Conservation (phyloP, 306 rosid genomes). For the Biancaea sappan region DNA sequence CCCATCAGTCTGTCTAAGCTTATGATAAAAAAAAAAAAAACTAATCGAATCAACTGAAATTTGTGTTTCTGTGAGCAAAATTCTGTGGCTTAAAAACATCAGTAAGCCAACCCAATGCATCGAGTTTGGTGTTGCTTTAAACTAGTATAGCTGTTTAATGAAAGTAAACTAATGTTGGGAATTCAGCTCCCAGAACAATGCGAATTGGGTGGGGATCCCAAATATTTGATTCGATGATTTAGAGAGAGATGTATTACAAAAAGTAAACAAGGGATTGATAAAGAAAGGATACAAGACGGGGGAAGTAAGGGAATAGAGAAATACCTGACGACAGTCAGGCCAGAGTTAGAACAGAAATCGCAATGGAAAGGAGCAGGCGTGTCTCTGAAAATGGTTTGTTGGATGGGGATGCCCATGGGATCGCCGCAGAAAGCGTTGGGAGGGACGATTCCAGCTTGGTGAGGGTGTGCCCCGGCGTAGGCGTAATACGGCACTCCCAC, state of each 20-base stretch:
- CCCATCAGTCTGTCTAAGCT: background rate
- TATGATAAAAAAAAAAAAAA: background rate
- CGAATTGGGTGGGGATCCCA: background rate
- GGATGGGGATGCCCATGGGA: conserved; percentile 77
- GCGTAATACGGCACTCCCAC: conserved; percentile 64
- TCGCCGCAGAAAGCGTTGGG: conserved; percentile 70
- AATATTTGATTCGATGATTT: background rate
- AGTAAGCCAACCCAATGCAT: background rate
- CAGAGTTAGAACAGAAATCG: conserved; percentile 55
- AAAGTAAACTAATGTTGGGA: background rate
- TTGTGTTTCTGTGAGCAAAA: background rate
- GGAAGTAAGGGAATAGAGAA: background rate
- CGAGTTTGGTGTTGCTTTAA: background rate
- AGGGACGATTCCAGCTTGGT: conserved; percentile 64
- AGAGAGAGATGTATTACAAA: background rate
- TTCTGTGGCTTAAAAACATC: background rate
- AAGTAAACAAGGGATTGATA: background rate
- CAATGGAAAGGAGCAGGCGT: conserved; percentile 93
- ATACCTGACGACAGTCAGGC: conserved; percentile 59
- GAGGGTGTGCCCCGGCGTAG: conserved; percentile 40
- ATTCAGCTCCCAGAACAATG: background rate
- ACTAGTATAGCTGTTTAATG: background rate
- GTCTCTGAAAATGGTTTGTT: conserved; percentile 81
- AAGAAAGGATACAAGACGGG: background rate
- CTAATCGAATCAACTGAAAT: background rate